These are phyloP conservation scores for Aspergillus coremiiformis DNA, from an alignment of 495 filamentous ascomycete species.

Conservation along the genomic window DNA sequence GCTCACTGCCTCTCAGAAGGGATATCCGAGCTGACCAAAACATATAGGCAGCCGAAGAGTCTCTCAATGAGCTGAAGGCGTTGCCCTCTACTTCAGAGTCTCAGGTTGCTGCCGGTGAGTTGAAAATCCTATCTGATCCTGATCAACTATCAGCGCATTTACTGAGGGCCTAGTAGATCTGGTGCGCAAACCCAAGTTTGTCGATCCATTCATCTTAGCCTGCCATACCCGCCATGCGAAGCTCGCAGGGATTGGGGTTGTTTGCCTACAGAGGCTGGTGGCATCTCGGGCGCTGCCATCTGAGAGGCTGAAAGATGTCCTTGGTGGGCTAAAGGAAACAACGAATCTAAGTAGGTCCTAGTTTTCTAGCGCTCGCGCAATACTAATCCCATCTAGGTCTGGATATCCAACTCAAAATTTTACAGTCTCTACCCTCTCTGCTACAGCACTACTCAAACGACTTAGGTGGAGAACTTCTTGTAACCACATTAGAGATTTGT, in stretches of 20 bases:
- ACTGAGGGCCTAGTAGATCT: conserved; percentile 57
- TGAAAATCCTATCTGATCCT: background rate
- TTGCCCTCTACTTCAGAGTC: conserved; percentile 70
- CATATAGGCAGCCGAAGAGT: conserved; percentile 87
- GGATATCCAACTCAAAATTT: conserved; percentile 91
- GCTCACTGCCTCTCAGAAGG: conserved; percentile 14
- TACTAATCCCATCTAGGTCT: conserved; percentile 51
- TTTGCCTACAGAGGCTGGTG: conserved; percentile 82
- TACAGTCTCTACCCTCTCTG: conserved; percentile 86
- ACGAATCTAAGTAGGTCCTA: conserved; percentile 49
- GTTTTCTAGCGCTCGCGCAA: background rate
- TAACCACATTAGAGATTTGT: conserved; percentile 78
- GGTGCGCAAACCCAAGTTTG: conserved; percentile 68
- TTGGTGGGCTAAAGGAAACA: conserved; percentile 80
- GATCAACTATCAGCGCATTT: background rate
- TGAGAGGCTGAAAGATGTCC: conserved; percentile 67
- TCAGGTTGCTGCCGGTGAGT: conserved; percentile 74
- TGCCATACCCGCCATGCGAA: conserved; percentile 84
- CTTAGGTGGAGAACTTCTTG: conserved; percentile 71
- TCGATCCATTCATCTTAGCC: conserved; percentile 86
- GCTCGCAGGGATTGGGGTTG: conserved; percentile 75
- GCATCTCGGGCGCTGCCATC: conserved; percentile 69
- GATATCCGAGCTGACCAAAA: conserved; percentile 15
- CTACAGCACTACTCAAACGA: conserved; percentile 85
- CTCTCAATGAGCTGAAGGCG: conserved; percentile 79